phyloP scores from a whole-genome alignment of 352 stramenopile species.

The Pythium dissotocum region DNA sequence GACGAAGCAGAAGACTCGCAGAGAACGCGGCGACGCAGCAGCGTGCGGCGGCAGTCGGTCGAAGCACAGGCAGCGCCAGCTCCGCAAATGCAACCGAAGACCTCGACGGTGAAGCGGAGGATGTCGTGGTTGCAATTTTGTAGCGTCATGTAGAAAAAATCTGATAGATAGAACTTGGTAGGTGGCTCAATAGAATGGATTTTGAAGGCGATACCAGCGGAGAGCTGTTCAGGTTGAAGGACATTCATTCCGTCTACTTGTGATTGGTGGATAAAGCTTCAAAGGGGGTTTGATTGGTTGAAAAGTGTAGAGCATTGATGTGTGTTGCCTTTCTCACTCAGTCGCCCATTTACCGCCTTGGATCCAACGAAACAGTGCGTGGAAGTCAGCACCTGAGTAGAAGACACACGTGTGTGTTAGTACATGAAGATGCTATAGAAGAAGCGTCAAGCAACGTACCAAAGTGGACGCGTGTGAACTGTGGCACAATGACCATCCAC shows the following conservation, averaged over 20 bases:
- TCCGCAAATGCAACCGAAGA: background rate
- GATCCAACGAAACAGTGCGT: slow-evolving; percentile 7
- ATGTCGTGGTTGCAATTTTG: background rate
- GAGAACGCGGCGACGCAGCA: background rate
- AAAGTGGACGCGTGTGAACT: slow-evolving; percentile 9
- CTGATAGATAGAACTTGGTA: background rate
- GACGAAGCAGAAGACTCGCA: background rate
- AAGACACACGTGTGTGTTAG: no score
- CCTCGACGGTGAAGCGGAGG: background rate
- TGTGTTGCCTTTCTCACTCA: background rate
- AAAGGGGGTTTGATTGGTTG: no score
- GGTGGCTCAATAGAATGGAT: no score
- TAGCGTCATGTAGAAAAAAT: background rate
- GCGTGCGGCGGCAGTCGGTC: background rate
- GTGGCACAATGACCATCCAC: slow-evolving; percentile 6
- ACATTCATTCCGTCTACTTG: background rate
- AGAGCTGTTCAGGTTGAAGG: no score
- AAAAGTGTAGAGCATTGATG: no score
- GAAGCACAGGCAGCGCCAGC: background rate
- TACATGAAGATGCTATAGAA: background rate
- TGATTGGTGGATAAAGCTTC: no score
- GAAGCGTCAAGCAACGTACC: background rate
- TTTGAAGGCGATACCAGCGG: no score
- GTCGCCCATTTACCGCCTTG: slow-evolving; percentile 1
- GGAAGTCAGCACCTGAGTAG: slow-evolving; percentile 2